Evolutionary conservation across 176 grass and related monocot genomes (phyloP).

Genomic region (Oryza longistaminata): DNA sequence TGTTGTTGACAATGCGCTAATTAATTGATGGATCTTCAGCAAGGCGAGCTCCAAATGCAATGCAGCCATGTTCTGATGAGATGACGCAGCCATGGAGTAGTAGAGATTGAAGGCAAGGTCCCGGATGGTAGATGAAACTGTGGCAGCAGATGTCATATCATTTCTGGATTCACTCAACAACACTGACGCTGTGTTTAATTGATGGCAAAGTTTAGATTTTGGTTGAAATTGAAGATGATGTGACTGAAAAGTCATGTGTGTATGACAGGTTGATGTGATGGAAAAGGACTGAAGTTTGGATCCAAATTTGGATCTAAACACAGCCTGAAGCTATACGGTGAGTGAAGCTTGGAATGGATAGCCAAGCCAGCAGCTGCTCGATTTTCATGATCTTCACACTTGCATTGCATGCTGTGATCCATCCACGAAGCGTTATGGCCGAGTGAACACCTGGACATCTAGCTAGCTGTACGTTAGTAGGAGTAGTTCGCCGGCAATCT

Average conservation of each 20-base stretch:
- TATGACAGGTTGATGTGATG: too few species aligned
- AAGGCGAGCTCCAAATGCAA: background rate
- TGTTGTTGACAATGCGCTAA: background rate
- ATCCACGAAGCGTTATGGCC: constrained; percentile 21
- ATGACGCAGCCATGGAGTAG: background rate
- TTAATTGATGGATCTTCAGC: background rate
- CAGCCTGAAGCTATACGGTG: too few species aligned
- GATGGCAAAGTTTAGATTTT: too few species aligned
- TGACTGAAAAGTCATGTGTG: too few species aligned
- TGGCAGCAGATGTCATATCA: background rate
- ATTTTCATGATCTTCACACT: background rate
- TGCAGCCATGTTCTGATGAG: background rate
- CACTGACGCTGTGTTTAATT: too few species aligned
- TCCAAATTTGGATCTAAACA: too few species aligned
- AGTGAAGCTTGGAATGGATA: background rate
- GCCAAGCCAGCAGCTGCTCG: background rate
- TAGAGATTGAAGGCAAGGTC: background rate
- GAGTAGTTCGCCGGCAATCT: background rate
- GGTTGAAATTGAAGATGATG: too few species aligned
- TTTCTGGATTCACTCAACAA: background rate
- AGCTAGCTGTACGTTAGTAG: background rate
- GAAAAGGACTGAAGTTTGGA: too few species aligned
- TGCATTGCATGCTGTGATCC: constrained; percentile 46
- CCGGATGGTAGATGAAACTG: background rate
- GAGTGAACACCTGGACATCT: constrained; percentile 42